A percentile compares a stretch with the other conserved stretches of the same genome.
Evolutionary conservation across 1,284 basidiomycete genomes (phyloP).

Genomic region (Sporisorium reilianum): DNA sequence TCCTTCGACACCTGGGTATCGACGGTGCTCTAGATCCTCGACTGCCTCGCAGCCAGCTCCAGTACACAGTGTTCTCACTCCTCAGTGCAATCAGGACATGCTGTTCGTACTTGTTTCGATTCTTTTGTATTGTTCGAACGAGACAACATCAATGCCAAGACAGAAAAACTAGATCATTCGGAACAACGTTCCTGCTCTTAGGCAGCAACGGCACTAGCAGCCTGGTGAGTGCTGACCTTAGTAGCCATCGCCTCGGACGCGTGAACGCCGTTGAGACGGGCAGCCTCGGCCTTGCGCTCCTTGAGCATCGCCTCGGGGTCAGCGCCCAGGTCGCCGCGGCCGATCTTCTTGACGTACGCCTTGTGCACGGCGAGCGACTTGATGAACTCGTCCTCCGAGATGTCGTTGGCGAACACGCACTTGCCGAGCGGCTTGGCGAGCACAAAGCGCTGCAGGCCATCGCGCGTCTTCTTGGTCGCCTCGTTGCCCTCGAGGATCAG

Average conservation of each 20-base stretch:
- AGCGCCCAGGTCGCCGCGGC: slow-evolving; percentile 70
- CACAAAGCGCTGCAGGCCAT: slow-evolving; percentile 72
- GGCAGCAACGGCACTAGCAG: slow-evolving; percentile 34
- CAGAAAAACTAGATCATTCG: background rate
- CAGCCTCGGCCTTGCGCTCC: slow-evolving; percentile 48
- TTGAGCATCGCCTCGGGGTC: slow-evolving; percentile 65
- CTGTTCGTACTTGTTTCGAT: background rate
- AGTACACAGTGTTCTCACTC: too few species aligned
- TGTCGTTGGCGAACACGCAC: slow-evolving; percentile 72
- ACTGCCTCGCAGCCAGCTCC: background rate
- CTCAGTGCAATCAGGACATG: background rate
- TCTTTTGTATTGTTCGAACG: slow-evolving; percentile 20
- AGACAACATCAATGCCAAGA: background rate
- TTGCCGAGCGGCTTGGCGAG: slow-evolving; percentile 71
- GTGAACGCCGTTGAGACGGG: slow-evolving; percentile 25
- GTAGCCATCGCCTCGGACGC: slow-evolving; percentile 6
- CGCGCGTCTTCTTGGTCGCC: slow-evolving; percentile 72
- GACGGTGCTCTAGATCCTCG: too few species aligned
- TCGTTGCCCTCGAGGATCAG: slow-evolving; percentile 69
- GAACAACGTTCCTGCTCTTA: slow-evolving; percentile 1
- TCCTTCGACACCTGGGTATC: background rate
- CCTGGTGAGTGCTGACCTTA: slow-evolving; percentile 9
- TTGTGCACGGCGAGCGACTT: slow-evolving; percentile 71
- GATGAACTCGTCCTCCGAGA: slow-evolving; percentile 70
- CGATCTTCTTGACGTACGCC: slow-evolving; percentile 67